phyloP scores from a whole-genome alignment of 2,329 filamentous ascomycete species.

The Conoideocrella luteorostrata region DNA sequence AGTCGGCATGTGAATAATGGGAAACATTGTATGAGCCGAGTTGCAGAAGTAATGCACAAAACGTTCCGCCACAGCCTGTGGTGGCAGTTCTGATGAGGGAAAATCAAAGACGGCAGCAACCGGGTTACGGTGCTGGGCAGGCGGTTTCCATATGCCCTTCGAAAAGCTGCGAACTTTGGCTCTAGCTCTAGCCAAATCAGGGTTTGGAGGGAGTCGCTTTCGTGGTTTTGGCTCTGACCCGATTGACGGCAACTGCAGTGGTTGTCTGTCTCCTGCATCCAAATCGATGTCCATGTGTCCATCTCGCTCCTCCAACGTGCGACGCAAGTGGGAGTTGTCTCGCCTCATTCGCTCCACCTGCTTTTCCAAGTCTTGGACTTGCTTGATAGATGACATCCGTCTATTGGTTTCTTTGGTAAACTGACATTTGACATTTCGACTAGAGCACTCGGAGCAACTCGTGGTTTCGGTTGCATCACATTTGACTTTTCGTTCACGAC shows the following conservation, averaged over 20 bases:
- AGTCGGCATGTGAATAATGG: slow-evolving; percentile 81
- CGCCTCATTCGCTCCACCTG: slow-evolving; percentile 75
- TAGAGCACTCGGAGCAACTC: slow-evolving; percentile 95
- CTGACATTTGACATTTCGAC: slow-evolving; percentile 92
- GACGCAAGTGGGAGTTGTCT: slow-evolving; percentile 69
- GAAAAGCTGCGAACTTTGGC: slow-evolving; percentile 67
- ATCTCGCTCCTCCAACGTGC: slow-evolving; percentile 50
- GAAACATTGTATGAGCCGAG: slow-evolving; percentile 72
- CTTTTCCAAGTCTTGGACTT: slow-evolving; percentile 93
- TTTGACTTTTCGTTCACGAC: slow-evolving; percentile 76
- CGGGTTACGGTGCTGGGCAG: slow-evolving; percentile 57
- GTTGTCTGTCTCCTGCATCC: slow-evolving; percentile 41
- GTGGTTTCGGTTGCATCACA: slow-evolving; percentile 96
- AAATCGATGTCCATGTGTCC: slow-evolving; percentile 44
- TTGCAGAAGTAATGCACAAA: slow-evolving; percentile 70
- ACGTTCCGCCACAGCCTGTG: slow-evolving; percentile 62
- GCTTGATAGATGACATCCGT: slow-evolving; percentile 98
- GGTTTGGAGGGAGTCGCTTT: slow-evolving; percentile 52
- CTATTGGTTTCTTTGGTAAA: slow-evolving; percentile 99
- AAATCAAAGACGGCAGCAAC: slow-evolving; percentile 43
- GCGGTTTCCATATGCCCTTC: slow-evolving; percentile 73
- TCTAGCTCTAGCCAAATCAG: slow-evolving; percentile 66
- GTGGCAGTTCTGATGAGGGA: slow-evolving; percentile 60
- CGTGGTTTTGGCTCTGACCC: slow-evolving; percentile 60
- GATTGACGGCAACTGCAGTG: slow-evolving; percentile 56